Conservation (phyloP, 2,329 filamentous ascomycete genomes). For the Aspergillus eucalypticola region DNA sequence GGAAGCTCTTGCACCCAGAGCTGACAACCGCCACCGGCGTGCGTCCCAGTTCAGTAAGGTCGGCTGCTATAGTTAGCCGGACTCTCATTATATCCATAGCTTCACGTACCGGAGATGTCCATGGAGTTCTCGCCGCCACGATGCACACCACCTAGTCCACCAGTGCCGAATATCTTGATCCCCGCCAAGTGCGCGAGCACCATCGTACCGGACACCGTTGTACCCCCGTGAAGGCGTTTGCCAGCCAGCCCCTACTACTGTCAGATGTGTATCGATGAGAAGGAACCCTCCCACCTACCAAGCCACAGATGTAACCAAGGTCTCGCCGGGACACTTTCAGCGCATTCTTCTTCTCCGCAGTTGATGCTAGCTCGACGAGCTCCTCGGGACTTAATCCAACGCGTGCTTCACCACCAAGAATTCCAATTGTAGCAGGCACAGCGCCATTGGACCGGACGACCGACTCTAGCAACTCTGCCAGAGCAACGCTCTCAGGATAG, state of each 20-base stretch:
- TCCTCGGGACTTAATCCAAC: constrained; percentile 76
- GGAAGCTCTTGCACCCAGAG: constrained; percentile 92
- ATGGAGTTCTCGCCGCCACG: constrained; percentile 81
- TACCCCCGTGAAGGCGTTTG: constrained; percentile 77
- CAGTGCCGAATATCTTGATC: constrained; percentile 91
- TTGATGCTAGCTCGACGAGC: constrained; percentile 66
- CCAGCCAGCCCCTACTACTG: constrained; percentile 60
- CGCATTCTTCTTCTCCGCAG: constrained; percentile 66
- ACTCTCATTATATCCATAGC: not conserved
- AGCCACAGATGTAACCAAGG: constrained; percentile 75
- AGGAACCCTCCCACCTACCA: constrained; percentile 53
- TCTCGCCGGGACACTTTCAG: constrained; percentile 87
- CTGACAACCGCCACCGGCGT: constrained; percentile 86
- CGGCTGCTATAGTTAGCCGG: constrained; percentile 54
- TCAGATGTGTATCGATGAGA: constrained; percentile 1
- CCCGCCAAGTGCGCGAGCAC: constrained; percentile 81
- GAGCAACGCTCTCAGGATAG: constrained; percentile 69
- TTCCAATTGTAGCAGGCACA: constrained; percentile 86
- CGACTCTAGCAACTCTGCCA: constrained; percentile 78
- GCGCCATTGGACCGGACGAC: constrained; percentile 78
- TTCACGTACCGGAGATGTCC: constrained; percentile 70
- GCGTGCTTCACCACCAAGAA: constrained; percentile 77
- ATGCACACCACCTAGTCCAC: constrained; percentile 91
- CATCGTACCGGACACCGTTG: constrained; percentile 93
- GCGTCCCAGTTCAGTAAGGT: constrained; percentile 88